Percentiles rank a stretch among this genome's conserved stretches.
These are phyloP conservation scores for Bruguiera sexangula DNA, from an alignment of 345 rosid genomes.

Conservation along the genomic window DNA sequence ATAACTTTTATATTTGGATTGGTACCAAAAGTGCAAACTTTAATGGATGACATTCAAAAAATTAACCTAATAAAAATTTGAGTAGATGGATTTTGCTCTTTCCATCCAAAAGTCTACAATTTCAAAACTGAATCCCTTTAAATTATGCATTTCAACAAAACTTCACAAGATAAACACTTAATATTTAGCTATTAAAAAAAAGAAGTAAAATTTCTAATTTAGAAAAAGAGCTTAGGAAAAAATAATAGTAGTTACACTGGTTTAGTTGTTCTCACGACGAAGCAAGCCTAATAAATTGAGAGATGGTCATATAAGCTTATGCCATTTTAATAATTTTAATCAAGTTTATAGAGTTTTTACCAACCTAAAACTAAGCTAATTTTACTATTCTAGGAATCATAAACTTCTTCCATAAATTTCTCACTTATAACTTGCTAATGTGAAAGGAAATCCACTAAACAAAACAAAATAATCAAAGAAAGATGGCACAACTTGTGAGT, in stretches of 20 bases:
- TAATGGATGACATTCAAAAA: no score
- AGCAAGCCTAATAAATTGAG: slow-evolving; percentile 66
- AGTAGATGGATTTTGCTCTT: no score
- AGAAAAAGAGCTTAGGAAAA: not conserved
- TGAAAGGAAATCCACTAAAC: slow-evolving; percentile 15
- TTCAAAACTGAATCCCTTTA: not conserved
- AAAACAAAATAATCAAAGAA: not conserved
- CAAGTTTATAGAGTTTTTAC: not conserved
- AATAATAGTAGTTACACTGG: slow-evolving; percentile 41
- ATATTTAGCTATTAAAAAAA: not conserved
- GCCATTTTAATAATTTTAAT: not conserved
- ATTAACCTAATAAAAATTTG: no score
- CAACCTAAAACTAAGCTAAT: slow-evolving; percentile 9
- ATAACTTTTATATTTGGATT: no score
- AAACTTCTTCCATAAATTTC: not conserved
- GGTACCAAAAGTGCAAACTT: no score
- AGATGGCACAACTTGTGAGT: not conserved
- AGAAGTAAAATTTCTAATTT: not conserved
- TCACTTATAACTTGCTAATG: not conserved
- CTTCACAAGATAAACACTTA: not conserved
- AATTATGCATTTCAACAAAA: not conserved
- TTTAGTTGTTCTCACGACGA: slow-evolving; percentile 45
- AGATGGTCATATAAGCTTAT: slow-evolving; percentile 39
- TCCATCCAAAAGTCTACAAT: no score
- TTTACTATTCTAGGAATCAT: slow-evolving; percentile 16